Conservation (phyloP, 352 stramenopile species). For the Blastocystis sp. region DNA sequence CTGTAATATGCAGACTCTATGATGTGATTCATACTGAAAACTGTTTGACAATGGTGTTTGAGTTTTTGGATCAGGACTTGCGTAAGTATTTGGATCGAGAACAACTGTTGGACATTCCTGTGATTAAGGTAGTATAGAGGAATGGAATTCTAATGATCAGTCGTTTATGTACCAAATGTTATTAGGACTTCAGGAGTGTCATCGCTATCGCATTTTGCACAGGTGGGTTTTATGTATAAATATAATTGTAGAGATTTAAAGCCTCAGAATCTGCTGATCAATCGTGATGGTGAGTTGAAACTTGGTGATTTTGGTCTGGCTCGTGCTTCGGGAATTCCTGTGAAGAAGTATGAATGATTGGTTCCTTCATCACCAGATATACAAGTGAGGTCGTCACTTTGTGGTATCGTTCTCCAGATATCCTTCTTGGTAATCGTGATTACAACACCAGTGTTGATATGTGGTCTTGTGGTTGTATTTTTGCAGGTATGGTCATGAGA, state of each 20-base stretch:
- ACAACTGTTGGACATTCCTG: constrained; percentile 67
- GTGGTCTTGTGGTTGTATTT: constrained; percentile 89
- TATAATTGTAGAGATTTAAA: constrained; percentile 88
- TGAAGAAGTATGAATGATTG: constrained; percentile 71
- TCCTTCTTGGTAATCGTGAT: constrained; percentile 76
- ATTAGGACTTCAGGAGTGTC: constrained; percentile 95
- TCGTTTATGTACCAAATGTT: constrained; percentile 98
- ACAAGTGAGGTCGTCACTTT: constrained; percentile 84
- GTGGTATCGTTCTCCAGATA: constrained; percentile 84
- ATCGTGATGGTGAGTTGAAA: constrained; percentile 92
- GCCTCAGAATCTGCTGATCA: constrained; percentile 93
- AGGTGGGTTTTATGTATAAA: constrained; percentile 69
- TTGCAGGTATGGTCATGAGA: constrained; percentile 86
- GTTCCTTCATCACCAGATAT: constrained; percentile 68
- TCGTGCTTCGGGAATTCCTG: constrained; percentile 93
- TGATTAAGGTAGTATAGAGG: constrained; percentile 71
- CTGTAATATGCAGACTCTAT: constrained; percentile 75
- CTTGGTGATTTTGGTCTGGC: constrained; percentile 99
- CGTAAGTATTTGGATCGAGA: constrained; percentile 99
- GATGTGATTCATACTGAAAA: constrained; percentile 98
- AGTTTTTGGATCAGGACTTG: constrained; percentile 98
- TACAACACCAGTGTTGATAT: constrained; percentile 85
- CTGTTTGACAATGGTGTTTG: constrained; percentile 98
- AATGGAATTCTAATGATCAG: constrained; percentile 53
- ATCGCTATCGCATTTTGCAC: constrained; percentile 87